A percentile compares a stretch with the other conserved stretches of the same genome.
Evolutionary conservation across 306 rosid species (phyloP).

Genomic region (Rosa persica): DNA sequence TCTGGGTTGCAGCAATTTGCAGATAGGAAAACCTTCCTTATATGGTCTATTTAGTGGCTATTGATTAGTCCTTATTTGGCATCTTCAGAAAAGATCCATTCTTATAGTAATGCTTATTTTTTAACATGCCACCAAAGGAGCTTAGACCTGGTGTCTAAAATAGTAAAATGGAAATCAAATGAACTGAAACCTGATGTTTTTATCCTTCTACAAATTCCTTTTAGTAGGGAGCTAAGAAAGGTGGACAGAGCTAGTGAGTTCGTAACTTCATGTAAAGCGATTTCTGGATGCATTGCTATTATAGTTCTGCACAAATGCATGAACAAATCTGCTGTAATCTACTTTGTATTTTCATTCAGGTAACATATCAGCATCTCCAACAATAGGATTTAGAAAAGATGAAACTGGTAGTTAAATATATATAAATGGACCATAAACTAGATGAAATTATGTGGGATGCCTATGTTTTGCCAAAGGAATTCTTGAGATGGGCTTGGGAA

Average conservation of each 20-base stretch:
- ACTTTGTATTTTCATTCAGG: background rate
- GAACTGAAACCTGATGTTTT: background rate
- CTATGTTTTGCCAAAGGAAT: background rate
- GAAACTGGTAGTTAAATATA: background rate
- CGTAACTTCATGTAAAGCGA: background rate
- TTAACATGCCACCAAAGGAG: background rate
- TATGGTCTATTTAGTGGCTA: background rate
- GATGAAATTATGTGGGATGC: background rate
- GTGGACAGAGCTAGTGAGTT: background rate
- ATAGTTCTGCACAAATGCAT: background rate
- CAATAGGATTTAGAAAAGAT: background rate
- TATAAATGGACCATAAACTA: background rate
- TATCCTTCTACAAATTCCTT: background rate
- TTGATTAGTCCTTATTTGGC: background rate
- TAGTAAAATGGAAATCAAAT: background rate
- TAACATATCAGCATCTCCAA: background rate
- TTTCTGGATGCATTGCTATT: background rate
- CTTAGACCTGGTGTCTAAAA: background rate
- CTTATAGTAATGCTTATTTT: background rate
- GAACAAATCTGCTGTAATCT: background rate
- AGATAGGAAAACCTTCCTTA: background rate
- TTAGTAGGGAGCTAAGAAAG: background rate
- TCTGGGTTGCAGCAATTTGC: conserved; percentile 5
- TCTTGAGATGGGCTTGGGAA: background rate
- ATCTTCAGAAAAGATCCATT: background rate